Conservation (phyloP, 306 rosid species). For the Dryas octopetala region DNA sequence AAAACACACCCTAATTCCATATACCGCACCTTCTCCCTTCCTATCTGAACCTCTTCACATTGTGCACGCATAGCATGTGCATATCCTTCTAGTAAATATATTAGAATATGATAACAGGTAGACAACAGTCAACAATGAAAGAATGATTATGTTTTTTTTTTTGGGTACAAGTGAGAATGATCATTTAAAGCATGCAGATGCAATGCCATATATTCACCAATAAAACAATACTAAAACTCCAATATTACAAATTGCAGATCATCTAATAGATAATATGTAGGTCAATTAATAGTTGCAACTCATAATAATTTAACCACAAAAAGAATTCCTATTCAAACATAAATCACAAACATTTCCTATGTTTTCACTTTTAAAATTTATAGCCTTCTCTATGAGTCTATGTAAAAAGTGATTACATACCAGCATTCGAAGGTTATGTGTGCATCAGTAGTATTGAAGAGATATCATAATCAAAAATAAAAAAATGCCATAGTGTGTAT, state of each 20-base stretch:
- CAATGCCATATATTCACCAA: not conserved
- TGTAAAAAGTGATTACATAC: not conserved
- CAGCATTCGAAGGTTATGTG: not conserved
- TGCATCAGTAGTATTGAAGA: not conserved
- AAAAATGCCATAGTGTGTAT: not conserved
- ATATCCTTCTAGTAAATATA: not conserved
- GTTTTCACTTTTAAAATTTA: not conserved
- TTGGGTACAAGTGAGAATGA: not conserved
- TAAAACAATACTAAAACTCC: not conserved
- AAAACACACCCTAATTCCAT: not conserved
- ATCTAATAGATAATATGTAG: not conserved
- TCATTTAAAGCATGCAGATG: not conserved
- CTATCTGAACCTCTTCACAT: not conserved
- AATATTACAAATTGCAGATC: not conserved
- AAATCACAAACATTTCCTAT: not conserved
- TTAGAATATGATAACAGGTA: not conserved
- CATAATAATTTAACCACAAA: not conserved
- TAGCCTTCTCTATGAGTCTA: not conserved
- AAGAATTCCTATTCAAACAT: not conserved
- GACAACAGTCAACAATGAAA: not conserved
- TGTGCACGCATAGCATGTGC: not conserved
- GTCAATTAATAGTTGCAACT: not conserved
- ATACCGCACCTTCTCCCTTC: too few species aligned
- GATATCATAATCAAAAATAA: not conserved
- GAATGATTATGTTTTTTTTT: not conserved